Evolutionary conservation across 75 land plant genomes (phyloP), one percentile per base, ranked within the genome.

Genomic region (Cupressus sempervirens): DNA sequence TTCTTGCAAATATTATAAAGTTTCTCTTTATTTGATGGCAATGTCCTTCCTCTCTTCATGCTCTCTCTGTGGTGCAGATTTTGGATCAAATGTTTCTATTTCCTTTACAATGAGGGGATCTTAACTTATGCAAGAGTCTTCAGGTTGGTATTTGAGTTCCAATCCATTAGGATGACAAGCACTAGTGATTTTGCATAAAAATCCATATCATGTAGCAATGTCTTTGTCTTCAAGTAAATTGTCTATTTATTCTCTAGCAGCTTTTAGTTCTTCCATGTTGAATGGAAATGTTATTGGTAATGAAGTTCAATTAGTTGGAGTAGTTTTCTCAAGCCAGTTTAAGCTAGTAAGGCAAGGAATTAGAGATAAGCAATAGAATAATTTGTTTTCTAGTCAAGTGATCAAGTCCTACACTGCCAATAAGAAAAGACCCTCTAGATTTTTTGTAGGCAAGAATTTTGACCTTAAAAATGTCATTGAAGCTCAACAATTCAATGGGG

Each of bases 401-500:
- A 82, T 40, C 20, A 79, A 53, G 4, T 54, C 75, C 50, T 86
- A 68, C 68, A 16, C 48, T 45, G 67, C 84, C 8, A 82, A 87
- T 23, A 48, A 76, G 52, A 82, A 84, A 34, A 79, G 52, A 36
- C 32, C 50, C 30, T 52, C 74, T 80, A n/a, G n/a, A 81, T 86
- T 81, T 88, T 15, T 65, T 3, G 41, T 83, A 4, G 92, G 92
- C 13, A 84, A 86, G 30, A 92, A 87, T 87, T 97, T 97, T 87
- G 92, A 93, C 15, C 90, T 98, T 14, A 87, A 92, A 80, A 93
- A 96, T 89, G 91, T 96, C 11, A 91, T 98, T 50, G 99, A 98
- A 82, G 93, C 99, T 53, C 99, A 96, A 84, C 98, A 98, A 72
- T 98, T 98, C 83, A 95, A 98, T 87, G 86, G 91, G 34, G 91